Evolutionary conservation across 2,329 filamentous ascomycete species (phyloP).

Genomic region (Colletotrichum orchidophilum): DNA sequence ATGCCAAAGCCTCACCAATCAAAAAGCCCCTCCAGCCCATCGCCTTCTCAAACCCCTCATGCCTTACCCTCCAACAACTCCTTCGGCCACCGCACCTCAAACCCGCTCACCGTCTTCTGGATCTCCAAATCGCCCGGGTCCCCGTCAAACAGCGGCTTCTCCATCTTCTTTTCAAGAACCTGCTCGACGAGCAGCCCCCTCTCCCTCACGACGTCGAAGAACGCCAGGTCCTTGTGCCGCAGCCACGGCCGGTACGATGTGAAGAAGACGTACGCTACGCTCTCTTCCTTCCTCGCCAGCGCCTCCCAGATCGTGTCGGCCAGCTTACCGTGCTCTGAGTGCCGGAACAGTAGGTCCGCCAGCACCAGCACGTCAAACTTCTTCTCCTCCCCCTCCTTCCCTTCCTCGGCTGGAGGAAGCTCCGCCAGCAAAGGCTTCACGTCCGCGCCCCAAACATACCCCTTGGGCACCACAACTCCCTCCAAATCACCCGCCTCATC

Average conservation of each 20-base stretch:
- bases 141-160: slow-evolving; percentile 87
- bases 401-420: slow-evolving; percentile 48
- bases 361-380: slow-evolving; percentile 85
- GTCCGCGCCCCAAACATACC: slow-evolving; percentile 86
- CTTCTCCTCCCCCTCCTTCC: slow-evolving; percentile 30
- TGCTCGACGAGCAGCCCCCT: slow-evolving; percentile 81
- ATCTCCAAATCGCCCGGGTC: slow-evolving; percentile 86
- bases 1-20: neutral
- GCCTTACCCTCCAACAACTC: slow-evolving; percentile 40
- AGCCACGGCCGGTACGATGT: slow-evolving; percentile 95
- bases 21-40: neutral
- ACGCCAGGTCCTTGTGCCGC: slow-evolving; percentile 82
- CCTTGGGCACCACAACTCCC: slow-evolving; percentile 64
- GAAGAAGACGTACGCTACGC: slow-evolving; percentile 87
- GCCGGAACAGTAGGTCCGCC: slow-evolving; percentile 90
- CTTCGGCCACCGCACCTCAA: slow-evolving; percentile 73
- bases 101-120: slow-evolving; percentile 84
- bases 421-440: slow-evolving; percentile 65
- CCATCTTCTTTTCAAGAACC: slow-evolving; percentile 83
- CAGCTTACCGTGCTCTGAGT: slow-evolving; percentile 84
- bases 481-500: slow-evolving; percentile 51
- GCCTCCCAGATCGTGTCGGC: slow-evolving; percentile 76
- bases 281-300: slow-evolving; percentile 63
- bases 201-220: slow-evolving; percentile 80
- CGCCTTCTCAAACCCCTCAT: neutral